These are phyloP conservation scores for Xylaria nigripes DNA, from an alignment of 495 filamentous ascomycete species.

Conservation along the genomic window DNA sequence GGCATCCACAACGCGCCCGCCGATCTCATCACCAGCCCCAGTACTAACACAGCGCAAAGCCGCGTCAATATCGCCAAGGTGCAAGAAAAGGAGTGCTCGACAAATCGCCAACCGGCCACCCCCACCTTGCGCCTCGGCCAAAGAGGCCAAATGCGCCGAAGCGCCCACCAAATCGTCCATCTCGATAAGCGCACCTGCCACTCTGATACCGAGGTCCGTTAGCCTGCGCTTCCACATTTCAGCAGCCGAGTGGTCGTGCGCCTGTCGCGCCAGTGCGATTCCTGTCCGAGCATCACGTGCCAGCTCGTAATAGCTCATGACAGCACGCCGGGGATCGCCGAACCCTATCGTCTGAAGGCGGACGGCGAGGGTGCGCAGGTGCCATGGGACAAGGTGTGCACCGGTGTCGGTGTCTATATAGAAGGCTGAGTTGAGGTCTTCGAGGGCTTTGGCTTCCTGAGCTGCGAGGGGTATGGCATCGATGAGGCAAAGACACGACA, in stretches of 20 bases:
- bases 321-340: constrained; percentile 70
- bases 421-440: constrained; percentile 69
- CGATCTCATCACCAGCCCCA: constrained; percentile 16
- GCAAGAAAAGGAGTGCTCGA: constrained; percentile 60
- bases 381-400: constrained; percentile 73
- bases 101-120: constrained; percentile 28
- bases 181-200: constrained; percentile 75
- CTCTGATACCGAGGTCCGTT: constrained; percentile 64
- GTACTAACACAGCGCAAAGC: constrained; percentile 46
- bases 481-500: constrained; percentile 72
- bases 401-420: constrained; percentile 46
- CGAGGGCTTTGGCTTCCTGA: constrained; percentile 75
- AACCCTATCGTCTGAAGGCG: constrained; percentile 78
- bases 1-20: constrained; percentile 45
- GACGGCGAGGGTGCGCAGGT: constrained; percentile 70
- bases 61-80: constrained; percentile 65
- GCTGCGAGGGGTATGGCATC: constrained; percentile 63
- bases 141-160: constrained; percentile 51
- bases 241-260: constrained; percentile 38
- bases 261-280: constrained; percentile 29
- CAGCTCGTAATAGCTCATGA: constrained; percentile 83
- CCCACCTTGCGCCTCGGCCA: constrained; percentile 30
- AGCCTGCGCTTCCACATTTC: constrained; percentile 62
- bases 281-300: constrained; percentile 62
- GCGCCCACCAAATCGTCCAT: constrained; percentile 84